Evolutionary conservation across 1,139 yeast species (phyloP), one percentile per base, ranked within the genome.

Genomic region (Spathaspora sp.): DNA sequence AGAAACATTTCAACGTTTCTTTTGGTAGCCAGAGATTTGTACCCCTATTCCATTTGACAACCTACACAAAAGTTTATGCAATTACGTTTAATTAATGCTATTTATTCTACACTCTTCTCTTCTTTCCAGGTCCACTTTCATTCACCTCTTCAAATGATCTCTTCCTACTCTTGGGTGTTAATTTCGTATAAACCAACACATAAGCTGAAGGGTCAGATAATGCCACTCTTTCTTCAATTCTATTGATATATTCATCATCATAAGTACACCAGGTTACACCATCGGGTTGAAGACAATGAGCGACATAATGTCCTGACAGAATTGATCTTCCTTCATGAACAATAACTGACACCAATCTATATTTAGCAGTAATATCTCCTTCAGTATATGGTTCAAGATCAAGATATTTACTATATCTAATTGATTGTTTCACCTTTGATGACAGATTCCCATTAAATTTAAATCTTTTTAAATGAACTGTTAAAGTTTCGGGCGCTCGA

Each of bases 291-390:
- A 87, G 80, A 60, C 97, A 89, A 62, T 88, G 90, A 1, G 96
- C 86, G 51, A 90, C 81, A 60, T 93, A 93, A 65, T 93, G 99
- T 5, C 99, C 99, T 7, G 95, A 84, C 41, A 91, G 84, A 11
- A 91, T 83, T 1, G 96, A 87, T 51, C 98, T 78, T 37, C 99
- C 99, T 60, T 89, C 96, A 62, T 93, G 99, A 15, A 90, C 91
- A 50, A 91, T 87, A 17, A 91, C 97, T 16, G 93, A 82, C n/a
- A 81, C 76, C 51, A 93, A 75, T 61, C 84, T 85, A 65, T 93
- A 93, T 47, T 76, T 73, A 8, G 82, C 79, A 1, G 86, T 82
- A 1, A 63, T 53, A 52, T 65, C 61, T 16, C 58, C 53, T 7
- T 47, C 51, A 46, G 89, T 79, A 62, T 78, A 91, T 48, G 78